A percentile compares a stretch with the other conserved stretches of the same genome.
phyloP scores from a whole-genome alignment of 768 basidiomycete genomes.

The Chlorophyllum brunneum region DNA sequence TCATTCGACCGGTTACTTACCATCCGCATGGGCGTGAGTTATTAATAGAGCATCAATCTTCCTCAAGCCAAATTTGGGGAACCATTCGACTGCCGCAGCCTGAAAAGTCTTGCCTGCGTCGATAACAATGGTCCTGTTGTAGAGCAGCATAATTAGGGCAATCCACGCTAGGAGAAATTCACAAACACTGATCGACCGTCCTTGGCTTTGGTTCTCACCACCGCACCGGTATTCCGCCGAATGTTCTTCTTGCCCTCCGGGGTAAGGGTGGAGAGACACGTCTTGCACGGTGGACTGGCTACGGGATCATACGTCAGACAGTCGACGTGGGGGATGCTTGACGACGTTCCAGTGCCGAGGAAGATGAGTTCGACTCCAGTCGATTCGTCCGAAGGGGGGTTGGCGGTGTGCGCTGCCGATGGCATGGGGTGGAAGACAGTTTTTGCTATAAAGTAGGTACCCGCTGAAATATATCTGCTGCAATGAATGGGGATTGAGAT shows the following conservation, averaged over 20 bases:
- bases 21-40: constrained; percentile 88
- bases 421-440: background rate
- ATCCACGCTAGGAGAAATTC: constrained; percentile 4
- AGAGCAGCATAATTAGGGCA: constrained; percentile 7
- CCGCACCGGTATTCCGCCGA: constrained; percentile 77
- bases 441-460: background rate
- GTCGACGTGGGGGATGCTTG: constrained; percentile 60
- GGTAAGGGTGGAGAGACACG: constrained; percentile 63
- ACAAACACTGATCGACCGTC: constrained; percentile 50
- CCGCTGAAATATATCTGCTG: background rate
- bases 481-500: background rate
- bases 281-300: constrained; percentile 43
- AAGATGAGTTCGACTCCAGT: constrained; percentile 62
- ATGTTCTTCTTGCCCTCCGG: constrained; percentile 80
- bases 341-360: constrained; percentile 81
- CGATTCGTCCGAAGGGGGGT: background rate
- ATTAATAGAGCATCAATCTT: constrained; percentile 58
- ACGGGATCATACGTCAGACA: constrained; percentile 72
- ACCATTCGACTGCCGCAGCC: constrained; percentile 42
- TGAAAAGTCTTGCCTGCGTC: constrained; percentile 87
- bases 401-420: background rate
- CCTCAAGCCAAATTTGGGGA: constrained; percentile 70
- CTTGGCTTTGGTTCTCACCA: constrained; percentile 45
- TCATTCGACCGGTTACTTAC: constrained; percentile 20
- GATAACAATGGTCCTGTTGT: constrained; percentile 66